Evolutionary conservation across 1,139 yeast species (phyloP).

Genomic region (Hanseniaspora gamundiae): DNA sequence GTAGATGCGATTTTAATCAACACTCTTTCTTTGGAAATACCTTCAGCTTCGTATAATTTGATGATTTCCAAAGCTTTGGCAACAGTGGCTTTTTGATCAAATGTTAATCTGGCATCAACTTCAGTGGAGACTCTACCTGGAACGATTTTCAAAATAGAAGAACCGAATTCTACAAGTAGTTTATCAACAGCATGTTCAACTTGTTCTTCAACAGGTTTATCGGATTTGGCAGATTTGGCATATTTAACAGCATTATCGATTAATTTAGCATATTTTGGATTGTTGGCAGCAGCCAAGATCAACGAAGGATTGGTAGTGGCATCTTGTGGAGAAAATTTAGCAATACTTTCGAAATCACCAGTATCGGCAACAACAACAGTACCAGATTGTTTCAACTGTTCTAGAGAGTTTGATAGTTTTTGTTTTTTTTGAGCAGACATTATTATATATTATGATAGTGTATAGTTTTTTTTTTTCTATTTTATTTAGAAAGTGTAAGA

Average conservation of each 20-base stretch:
- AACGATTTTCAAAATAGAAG: constrained; percentile 82
- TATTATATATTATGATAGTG: constrained; percentile 1
- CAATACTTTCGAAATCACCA: constrained; percentile 96
- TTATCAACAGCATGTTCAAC: constrained; percentile 77
- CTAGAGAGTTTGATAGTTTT: constrained; percentile 64
- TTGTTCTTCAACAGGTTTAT: constrained; percentile 45
- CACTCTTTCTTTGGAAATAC: constrained; percentile 78
- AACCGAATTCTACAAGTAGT: constrained; percentile 91
- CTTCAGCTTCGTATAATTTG: constrained; percentile 68
- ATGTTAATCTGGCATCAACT: constrained; percentile 96
- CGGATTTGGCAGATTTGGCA: constrained; percentile 47
- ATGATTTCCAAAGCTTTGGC: constrained; percentile 85
- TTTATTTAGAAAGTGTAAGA: constrained; percentile 65
- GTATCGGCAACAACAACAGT: constrained; percentile 96
- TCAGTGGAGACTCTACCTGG: constrained; percentile 99
- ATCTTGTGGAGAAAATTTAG: constrained; percentile 97
- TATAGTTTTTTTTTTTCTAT: constrained; percentile 93
- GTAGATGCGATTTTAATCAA: constrained; percentile 96
- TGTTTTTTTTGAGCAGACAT: constrained; percentile 26
- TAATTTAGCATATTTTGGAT: constrained; percentile 77
- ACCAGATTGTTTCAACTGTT: constrained; percentile 88
- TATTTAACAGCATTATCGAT: constrained; percentile 84
- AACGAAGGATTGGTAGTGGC: constrained; percentile 98
- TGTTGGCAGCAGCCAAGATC: constrained; percentile 90
- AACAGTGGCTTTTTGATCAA: constrained; percentile 86